A percentile compares a stretch with the other conserved stretches of the same genome.
phyloP scores from a whole-genome alignment of 2,329 filamentous ascomycete species.

The Aspergillus luchuensis region DNA sequence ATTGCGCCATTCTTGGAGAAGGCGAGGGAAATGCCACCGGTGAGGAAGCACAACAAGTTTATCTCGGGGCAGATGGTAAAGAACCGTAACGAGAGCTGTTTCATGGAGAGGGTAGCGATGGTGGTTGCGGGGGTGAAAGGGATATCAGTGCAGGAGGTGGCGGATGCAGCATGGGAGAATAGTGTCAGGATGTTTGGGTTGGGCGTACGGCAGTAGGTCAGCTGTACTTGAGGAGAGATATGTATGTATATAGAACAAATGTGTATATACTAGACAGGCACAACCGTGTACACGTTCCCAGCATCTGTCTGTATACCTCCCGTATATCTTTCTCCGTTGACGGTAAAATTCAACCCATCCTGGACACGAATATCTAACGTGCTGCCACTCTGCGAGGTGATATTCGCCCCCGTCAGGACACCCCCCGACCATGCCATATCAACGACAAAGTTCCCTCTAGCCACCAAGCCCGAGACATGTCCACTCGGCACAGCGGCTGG shows the following conservation, averaged over 20 bases:
- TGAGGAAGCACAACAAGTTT: conserved; percentile 56
- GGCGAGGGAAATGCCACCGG: conserved; percentile 41
- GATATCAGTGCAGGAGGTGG: conserved; percentile 46
- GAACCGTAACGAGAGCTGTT: conserved; percentile 52
- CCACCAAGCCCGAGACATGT: conserved; percentile 34
- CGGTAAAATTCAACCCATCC: not conserved
- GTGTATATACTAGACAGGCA: not conserved
- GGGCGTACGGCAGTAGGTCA: not conserved
- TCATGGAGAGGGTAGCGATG: conserved; percentile 50
- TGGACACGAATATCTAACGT: conserved; percentile 9
- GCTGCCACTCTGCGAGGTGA: conserved; percentile 2
- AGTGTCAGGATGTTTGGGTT: conserved; percentile 38
- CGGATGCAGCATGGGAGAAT: conserved; percentile 43
- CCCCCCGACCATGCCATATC: conserved; percentile 37
- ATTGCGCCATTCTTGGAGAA: conserved; percentile 46
- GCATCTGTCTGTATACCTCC: not conserved
- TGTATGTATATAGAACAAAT: not conserved
- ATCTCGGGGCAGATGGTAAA: conserved; percentile 52
- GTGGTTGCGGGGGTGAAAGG: conserved; percentile 54
- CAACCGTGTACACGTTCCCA: conserved; percentile 12
- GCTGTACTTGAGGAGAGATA: not conserved
- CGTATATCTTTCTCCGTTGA: conserved; percentile 5
- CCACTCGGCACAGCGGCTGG: conserved; percentile 35
- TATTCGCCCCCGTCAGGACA: conserved; percentile 12
- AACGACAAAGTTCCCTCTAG: conserved; percentile 38